Conservation (phyloP, 176 grass and related monocot genomes). For the Carex pumila region DNA sequence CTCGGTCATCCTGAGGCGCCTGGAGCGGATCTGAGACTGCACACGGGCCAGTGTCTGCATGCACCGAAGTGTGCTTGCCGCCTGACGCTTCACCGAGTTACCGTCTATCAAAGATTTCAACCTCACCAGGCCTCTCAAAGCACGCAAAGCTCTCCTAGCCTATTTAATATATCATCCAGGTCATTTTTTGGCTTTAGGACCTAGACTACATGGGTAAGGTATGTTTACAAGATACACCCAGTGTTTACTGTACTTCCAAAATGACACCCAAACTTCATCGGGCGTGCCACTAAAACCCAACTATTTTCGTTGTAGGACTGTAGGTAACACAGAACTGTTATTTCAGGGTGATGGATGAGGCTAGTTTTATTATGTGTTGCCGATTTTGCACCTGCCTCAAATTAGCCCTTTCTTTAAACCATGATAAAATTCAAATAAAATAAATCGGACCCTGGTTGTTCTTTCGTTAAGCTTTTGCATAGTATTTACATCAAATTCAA, state of each 20-base stretch:
- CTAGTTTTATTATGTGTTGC: neutral
- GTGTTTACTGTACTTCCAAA: neutral
- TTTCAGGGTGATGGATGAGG: neutral
- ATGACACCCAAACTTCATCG: neutral
- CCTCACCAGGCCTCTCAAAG: constrained; percentile 76
- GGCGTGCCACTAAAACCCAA: neutral
- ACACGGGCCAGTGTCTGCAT: constrained; percentile 93
- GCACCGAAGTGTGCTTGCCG: constrained; percentile 75
- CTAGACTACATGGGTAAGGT: neutral
- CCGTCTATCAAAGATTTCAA: constrained; percentile 85
- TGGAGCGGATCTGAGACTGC: constrained; percentile 75
- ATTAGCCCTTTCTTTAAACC: neutral
- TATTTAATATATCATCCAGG: constrained; percentile 24
- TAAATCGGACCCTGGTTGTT: neutral
- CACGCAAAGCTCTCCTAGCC: constrained; percentile 88
- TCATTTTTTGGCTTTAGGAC: neutral
- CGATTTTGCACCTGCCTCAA: neutral
- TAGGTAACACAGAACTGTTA: neutral
- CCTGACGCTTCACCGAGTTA: constrained; percentile 91
- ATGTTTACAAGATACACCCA: neutral
- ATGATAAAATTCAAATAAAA: neutral
- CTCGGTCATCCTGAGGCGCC: constrained; percentile 82
- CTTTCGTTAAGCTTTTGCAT: neutral
- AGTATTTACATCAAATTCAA: neutral
- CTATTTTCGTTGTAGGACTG: neutral